Percentiles rank a stretch among this genome's conserved stretches.
These are phyloP conservation scores for Wickerhamiella dianesei DNA, from an alignment of 805 yeast species.

Conservation along the genomic window DNA sequence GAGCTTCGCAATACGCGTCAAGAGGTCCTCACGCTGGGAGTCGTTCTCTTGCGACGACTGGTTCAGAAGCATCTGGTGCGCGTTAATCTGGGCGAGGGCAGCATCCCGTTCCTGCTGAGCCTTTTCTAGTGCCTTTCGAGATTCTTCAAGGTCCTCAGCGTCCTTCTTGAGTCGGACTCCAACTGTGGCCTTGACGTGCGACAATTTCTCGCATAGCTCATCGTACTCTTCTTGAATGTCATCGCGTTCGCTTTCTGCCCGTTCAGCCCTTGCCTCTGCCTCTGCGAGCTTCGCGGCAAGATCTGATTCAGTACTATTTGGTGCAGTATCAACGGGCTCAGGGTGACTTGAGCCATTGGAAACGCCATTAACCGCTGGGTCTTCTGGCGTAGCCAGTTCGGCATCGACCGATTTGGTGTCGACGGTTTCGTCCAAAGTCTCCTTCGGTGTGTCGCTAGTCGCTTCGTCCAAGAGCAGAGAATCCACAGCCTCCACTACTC, in stretches of 20 bases:
- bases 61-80: background rate
- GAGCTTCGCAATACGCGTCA: constrained; percentile 11
- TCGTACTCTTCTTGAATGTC: constrained; percentile 31
- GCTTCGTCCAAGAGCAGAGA: background rate
- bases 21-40: background rate
- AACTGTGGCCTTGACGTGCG: constrained; percentile 26
- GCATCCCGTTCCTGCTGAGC: constrained; percentile 2
- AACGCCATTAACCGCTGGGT: background rate
- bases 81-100: background rate
- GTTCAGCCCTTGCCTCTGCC: constrained; percentile 30
- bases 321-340: too few species aligned
- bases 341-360: background rate
- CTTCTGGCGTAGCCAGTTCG: too few species aligned
- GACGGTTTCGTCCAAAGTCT: too few species aligned
- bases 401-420: too few species aligned
- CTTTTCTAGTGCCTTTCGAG: constrained; percentile 19
- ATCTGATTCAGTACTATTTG: too few species aligned
- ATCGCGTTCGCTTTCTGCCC: constrained; percentile 34
- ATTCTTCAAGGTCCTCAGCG: constrained; percentile 22
- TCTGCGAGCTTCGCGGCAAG: background rate
- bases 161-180: constrained; percentile 35
- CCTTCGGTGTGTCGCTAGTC: too few species aligned
- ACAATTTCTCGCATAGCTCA: constrained; percentile 25
- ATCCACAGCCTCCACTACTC: background rate
- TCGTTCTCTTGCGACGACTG: background rate